Evolutionary conservation across 192 early-diverging fungal genomes (phyloP).

Genomic region (Umbelopsis vinacea): DNA sequence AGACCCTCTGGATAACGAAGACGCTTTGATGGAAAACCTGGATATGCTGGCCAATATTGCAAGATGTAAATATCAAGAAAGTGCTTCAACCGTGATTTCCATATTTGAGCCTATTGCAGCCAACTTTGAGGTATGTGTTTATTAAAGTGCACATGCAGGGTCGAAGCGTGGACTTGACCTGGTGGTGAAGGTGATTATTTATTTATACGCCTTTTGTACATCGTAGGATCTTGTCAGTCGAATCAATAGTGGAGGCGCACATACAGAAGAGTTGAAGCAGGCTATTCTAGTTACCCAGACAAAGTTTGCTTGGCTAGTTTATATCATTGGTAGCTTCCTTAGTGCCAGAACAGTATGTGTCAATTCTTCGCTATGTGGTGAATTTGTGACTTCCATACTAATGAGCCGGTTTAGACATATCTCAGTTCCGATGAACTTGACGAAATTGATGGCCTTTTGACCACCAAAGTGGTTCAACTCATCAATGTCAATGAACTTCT

Average conservation of each 20-base stretch:
- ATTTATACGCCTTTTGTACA: too few relatives aligned
- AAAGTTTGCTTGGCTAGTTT: constrained; percentile 83
- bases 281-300: constrained; percentile 54
- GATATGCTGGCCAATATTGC: constrained; percentile 71
- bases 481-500: constrained; percentile 70
- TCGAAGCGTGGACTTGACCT: too few relatives aligned
- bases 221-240: constrained; percentile 1
- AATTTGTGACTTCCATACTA: constrained; percentile 22
- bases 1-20: constrained; percentile 72
- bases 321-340: constrained; percentile 71
- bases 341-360: constrained; percentile 64
- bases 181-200: too few relatives aligned
- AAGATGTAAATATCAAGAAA: constrained; percentile 68
- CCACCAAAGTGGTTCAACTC: constrained; percentile 68
- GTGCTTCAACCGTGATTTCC: constrained; percentile 51
- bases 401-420: constrained; percentile 54
- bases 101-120: constrained; percentile 63
- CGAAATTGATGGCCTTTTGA: constrained; percentile 75
- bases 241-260: not conserved
- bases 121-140: constrained; percentile 56
- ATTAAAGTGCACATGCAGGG: too few relatives aligned
- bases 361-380: too few relatives aligned
- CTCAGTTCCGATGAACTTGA: constrained; percentile 82
- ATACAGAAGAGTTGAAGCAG: constrained; percentile 46
- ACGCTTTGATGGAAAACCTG: constrained; percentile 67